Base-by-base conservation (phyloP, 192 early-diverging fungal species). In the Chytriomyces hyalinus region DNA sequence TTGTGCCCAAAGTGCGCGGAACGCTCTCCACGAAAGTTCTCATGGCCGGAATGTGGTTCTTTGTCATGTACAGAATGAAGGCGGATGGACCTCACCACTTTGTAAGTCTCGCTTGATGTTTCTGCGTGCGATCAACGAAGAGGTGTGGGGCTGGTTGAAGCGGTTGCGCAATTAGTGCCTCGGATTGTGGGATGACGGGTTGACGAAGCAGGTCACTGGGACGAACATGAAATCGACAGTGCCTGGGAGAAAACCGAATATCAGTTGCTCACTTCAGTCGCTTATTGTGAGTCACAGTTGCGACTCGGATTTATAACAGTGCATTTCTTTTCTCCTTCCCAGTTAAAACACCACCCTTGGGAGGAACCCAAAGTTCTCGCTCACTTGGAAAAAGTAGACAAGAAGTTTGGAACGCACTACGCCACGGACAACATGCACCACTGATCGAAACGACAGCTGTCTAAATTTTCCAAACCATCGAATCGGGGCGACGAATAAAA, bases 361-460 rank as follows among this genome's bases (percentile, higher is more conserved):
- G 80, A 82, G 57, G 82, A 86, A 20, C 87, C 87, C n/a, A 82
- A 85, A 67, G 53, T 62, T 50, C 69, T 89, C 48, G 82, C 80
- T 5, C 80, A 89, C 73, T 78, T 89, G 46, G 87, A 89, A 50
- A 79, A 89, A 71, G 78, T 89, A 13, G 87, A 89, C 77, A 85
- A 85, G 76, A 89, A 89, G 79, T 89, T 79, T 78, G 87, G 87
- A 26, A 87, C 87, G 11, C 73, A 76, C 57, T 80, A 79, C 43
- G 73, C 84, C 13, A 80, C 75, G 36, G 87, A 84, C 78, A 88
- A 88, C 82, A 85, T 86, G 83, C 82, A 86, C 82, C 84, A 86
- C 53, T 57, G 53, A 57, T 57, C 36, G 36, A 36, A 36, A 36
- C 36, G 36, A 36, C 36, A 36, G 36, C 36, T 36, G 36, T 36